Conservation (phyloP, 768 basidiomycete species). For the Suillus subluteus region DNA sequence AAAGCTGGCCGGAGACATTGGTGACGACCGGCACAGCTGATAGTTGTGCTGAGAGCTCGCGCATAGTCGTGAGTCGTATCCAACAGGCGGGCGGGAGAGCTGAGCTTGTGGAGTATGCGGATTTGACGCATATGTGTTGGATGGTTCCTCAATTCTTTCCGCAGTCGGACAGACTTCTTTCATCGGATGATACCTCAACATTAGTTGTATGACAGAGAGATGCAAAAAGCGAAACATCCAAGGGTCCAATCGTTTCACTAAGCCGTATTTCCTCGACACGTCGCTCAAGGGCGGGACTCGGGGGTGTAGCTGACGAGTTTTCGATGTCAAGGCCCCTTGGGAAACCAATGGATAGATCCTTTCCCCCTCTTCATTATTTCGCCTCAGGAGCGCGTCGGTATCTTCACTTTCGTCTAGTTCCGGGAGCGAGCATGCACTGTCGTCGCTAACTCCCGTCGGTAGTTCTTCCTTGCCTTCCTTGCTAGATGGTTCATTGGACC, state of each 20-base stretch:
- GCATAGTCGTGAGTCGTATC: conserved; percentile 18
- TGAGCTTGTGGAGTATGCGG: conserved; percentile 30
- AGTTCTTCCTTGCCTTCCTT: neutral
- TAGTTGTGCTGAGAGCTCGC: conserved; percentile 14
- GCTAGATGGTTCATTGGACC: neutral
- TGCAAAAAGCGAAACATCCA: neutral
- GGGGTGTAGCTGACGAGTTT: conserved; percentile 16
- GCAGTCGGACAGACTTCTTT: neutral
- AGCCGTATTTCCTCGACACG: conserved; percentile 2
- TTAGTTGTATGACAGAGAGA: neutral
- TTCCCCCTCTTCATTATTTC: neutral
- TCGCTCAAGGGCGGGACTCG: conserved; percentile 2
- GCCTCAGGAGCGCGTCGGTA: neutral
- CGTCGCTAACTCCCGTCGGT: conserved; percentile 7
- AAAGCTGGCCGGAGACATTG: conserved; percentile 28
- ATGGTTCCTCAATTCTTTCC: conserved; percentile 16
- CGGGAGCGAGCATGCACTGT: conserved; percentile 6
- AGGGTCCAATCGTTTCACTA: neutral
- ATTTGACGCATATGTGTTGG: conserved; percentile 32
- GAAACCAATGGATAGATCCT: neutral
- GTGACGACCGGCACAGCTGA: conserved; percentile 27
- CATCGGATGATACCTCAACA: neutral
- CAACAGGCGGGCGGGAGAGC: conserved; percentile 5
- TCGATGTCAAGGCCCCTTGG: conserved; percentile 11
- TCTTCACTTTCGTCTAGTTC: conserved; percentile 9